phyloP scores from a whole-genome alignment of 257 asterid genomes.

The Ocimum tenuiflorum region DNA sequence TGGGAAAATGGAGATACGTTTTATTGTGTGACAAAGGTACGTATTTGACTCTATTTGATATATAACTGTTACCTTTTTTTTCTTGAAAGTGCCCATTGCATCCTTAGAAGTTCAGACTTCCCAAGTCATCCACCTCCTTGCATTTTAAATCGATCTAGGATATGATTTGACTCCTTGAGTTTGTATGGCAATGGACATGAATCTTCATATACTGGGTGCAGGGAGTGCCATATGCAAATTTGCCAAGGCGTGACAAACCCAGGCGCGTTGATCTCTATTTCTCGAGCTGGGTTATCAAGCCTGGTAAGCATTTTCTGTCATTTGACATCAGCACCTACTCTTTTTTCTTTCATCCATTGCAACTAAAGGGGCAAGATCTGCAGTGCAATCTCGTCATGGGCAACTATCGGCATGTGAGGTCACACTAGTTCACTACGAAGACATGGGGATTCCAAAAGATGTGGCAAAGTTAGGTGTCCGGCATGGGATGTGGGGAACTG shows the following conservation, averaged over 20 bases:
- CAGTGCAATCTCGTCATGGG: conserved; percentile 71
- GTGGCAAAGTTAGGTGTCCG: conserved; percentile 93
- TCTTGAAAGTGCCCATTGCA: background rate
- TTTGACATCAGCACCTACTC: background rate
- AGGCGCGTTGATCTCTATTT: conserved; percentile 84
- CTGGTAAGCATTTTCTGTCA: conserved; percentile 26
- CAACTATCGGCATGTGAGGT: conserved; percentile 81
- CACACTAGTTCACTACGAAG: conserved; percentile 71
- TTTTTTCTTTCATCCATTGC: background rate
- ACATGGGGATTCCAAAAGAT: conserved; percentile 94
- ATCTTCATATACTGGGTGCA: conserved; percentile 28
- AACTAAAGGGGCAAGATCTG: conserved; percentile 6
- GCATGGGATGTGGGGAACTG: conserved; percentile 99
- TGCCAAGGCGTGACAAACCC: conserved; percentile 78
- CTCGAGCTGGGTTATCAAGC: conserved; percentile 88
- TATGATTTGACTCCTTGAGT: background rate
- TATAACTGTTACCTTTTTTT: background rate
- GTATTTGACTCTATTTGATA: background rate
- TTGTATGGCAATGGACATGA: background rate
- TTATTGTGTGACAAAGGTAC: conserved; percentile 72
- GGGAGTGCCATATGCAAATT: conserved; percentile 68
- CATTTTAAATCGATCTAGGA: background rate
- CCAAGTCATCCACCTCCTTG: background rate
- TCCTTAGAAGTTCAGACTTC: background rate
- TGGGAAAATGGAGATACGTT: conserved; percentile 66